Conservation (phyloP, 2,329 filamentous ascomycete species). For the Microdochium bolleyi region DNA sequence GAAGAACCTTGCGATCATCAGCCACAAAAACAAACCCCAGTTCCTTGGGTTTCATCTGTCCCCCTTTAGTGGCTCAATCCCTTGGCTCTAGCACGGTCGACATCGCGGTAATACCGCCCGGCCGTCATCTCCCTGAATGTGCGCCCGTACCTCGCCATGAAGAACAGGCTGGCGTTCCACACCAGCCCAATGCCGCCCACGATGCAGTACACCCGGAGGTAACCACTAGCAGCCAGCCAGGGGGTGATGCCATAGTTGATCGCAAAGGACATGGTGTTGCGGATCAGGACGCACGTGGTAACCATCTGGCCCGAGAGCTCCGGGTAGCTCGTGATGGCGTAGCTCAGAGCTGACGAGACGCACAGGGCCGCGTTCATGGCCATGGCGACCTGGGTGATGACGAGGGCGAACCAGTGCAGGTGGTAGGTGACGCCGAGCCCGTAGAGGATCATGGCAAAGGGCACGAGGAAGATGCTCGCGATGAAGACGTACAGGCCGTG, state of each 20-base stretch:
- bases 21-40: no score
- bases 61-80: background rate
- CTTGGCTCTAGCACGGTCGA: conserved; percentile 11
- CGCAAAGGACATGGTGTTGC: conserved; percentile 42
- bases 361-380: conserved; percentile 18
- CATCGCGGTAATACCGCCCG: conserved; percentile 26
- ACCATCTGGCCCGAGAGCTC: conserved; percentile 19
- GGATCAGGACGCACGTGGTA: conserved; percentile 21
- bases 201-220: conserved; percentile 27
- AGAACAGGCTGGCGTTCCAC: conserved; percentile 29
- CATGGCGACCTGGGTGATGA: conserved; percentile 16
- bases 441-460: conserved; percentile 6
- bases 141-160: conserved; percentile 40
- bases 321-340: conserved; percentile 20
- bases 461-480: conserved; percentile 8
- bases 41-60: no score
- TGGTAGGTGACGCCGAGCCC: conserved; percentile 15
- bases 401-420: conserved; percentile 21
- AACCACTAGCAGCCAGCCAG: conserved; percentile 26
- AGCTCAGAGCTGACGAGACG: conserved; percentile 15
- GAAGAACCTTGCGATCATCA: no score
- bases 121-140: conserved; percentile 27
- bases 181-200: conserved; percentile 24
- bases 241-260: conserved; percentile 37
- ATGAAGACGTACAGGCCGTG: conserved; percentile 12